These are phyloP conservation scores for Lactarius sp. DNA, from an alignment of 768 basidiomycete species.

Conservation along the genomic window DNA sequence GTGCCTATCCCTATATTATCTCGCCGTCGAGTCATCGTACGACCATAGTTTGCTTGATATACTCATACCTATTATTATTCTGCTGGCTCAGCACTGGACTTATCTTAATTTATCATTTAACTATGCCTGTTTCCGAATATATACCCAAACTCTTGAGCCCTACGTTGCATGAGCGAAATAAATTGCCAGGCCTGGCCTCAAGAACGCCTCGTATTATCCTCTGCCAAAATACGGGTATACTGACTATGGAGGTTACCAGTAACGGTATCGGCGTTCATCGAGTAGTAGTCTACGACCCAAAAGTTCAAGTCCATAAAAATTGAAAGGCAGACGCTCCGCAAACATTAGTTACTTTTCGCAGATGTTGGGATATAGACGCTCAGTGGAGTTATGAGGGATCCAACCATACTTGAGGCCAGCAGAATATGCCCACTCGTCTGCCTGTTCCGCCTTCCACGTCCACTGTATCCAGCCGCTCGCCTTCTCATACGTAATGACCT, in stretches of 20 bases:
- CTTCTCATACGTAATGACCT: slow-evolving; percentile 58
- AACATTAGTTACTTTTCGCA: slow-evolving; percentile 35
- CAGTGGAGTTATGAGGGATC: slow-evolving; percentile 64
- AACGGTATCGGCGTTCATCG: too few species aligned
- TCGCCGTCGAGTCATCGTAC: not conserved
- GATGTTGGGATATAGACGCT: slow-evolving; percentile 54
- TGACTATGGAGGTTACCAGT: too few species aligned
- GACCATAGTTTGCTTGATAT: not conserved
- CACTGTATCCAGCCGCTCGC: slow-evolving; percentile 75
- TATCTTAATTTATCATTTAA: not conserved
- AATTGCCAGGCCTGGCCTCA: too few species aligned
- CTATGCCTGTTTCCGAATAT: not conserved
- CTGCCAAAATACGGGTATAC: too few species aligned
- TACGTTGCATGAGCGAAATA: too few species aligned
- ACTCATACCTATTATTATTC: not conserved
- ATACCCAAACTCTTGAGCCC: not conserved
- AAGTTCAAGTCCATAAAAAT: too few species aligned
- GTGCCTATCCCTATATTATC: not conserved
- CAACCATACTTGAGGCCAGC: slow-evolving; percentile 75
- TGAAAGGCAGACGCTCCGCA: not conserved
- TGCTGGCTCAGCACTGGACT: not conserved
- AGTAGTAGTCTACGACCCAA: too few species aligned
- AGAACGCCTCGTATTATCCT: too few species aligned
- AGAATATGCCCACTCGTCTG: slow-evolving; percentile 89
- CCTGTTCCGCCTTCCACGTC: slow-evolving; percentile 80